Conservation (phyloP, 2,329 filamentous ascomycete genomes). For the Penicillium corylophilum region DNA sequence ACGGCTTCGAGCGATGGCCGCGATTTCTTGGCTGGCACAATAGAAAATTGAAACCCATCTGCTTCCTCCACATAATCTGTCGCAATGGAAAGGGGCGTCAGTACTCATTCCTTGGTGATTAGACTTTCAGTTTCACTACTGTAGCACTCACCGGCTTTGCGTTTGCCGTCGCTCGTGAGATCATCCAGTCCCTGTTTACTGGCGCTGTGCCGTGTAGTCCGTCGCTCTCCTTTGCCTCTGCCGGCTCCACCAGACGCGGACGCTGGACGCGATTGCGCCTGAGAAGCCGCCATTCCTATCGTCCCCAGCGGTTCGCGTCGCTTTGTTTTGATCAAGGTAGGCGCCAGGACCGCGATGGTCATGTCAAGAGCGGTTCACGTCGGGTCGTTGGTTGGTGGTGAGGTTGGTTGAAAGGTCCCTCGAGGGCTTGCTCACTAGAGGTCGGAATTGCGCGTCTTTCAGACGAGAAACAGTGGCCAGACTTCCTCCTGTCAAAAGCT, state of each 20-base stretch:
- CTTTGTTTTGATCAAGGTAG: constrained; percentile 35
- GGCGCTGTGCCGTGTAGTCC: constrained; percentile 38
- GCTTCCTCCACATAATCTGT: constrained; percentile 66
- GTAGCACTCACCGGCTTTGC: constrained; percentile 45
- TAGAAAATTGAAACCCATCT: constrained; percentile 74
- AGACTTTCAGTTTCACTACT: background rate
- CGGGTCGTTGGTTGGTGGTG: constrained; percentile 29
- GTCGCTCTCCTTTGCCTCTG: constrained; percentile 23
- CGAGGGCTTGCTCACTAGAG: background rate
- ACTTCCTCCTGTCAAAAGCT: background rate
- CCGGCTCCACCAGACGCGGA: constrained; percentile 24
- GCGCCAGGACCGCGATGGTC: constrained; percentile 40
- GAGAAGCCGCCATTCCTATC: constrained; percentile 40
- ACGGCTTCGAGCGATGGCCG: constrained; percentile 44
- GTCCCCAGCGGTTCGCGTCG: constrained; percentile 38
- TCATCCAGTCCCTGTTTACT: constrained; percentile 31
- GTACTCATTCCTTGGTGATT: background rate
- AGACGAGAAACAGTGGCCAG: background rate
- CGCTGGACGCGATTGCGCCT: constrained; percentile 38
- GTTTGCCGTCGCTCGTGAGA: constrained; percentile 34
- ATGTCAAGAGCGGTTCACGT: constrained; percentile 33
- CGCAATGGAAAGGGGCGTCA: constrained; percentile 10
- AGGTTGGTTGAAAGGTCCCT: constrained; percentile 21
- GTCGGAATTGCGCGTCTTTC: constrained; percentile 4
- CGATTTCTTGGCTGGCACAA: constrained; percentile 65